A percentile compares a stretch with the other conserved stretches of the same genome.
Conservation (phyloP, 352 stramenopile species). For the Globisporangium orthogonon region DNA sequence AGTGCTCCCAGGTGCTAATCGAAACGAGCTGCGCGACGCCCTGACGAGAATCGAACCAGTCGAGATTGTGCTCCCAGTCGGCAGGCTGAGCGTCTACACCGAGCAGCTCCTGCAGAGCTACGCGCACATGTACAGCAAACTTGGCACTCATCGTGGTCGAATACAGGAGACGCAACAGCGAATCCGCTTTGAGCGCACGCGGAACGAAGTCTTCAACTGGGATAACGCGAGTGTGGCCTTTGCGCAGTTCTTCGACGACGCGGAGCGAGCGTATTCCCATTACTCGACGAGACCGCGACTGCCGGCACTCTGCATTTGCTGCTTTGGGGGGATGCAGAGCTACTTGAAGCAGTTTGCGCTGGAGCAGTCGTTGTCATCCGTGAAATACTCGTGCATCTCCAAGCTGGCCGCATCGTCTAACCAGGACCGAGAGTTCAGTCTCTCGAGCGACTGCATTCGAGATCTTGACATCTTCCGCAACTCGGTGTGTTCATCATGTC, state of each 20-base stretch:
- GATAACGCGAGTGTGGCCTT: not conserved
- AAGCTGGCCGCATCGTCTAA: not conserved
- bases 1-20: not conserved
- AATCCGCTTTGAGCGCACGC: not conserved
- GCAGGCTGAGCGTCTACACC: conserved; percentile 29
- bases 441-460: conserved; percentile 19
- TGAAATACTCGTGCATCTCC: not conserved
- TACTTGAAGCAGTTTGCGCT: not conserved
- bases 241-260: not conserved
- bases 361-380: not conserved
- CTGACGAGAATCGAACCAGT: conserved; percentile 29
- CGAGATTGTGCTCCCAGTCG: conserved; percentile 33
- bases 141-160: not conserved
- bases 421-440: conserved; percentile 9
- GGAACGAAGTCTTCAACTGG: not conserved
- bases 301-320: not conserved
- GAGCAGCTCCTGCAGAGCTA: conserved; percentile 32
- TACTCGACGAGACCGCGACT: not conserved
- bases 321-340: not conserved
- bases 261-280: not conserved
- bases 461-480: conserved; percentile 39
- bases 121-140: conserved; percentile 2
- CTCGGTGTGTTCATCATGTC: conserved; percentile 19
- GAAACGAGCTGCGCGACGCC: not conserved
- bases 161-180: not conserved